These are phyloP conservation scores for Neonectria faginata DNA, from an alignment of 2,329 filamentous ascomycete genomes.

Conservation along the genomic window DNA sequence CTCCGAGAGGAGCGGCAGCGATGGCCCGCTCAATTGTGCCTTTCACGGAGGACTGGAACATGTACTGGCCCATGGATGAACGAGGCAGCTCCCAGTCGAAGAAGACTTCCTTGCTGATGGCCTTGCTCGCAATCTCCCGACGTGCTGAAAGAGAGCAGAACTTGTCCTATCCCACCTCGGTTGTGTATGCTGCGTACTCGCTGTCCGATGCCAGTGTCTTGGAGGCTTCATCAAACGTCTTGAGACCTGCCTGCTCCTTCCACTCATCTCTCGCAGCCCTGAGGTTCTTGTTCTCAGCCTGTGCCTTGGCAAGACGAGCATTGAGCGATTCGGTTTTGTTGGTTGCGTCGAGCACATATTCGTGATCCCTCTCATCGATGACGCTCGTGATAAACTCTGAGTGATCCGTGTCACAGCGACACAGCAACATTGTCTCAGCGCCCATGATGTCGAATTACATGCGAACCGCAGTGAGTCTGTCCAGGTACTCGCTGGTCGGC, in stretches of 20 bases:
- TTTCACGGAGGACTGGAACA: slow-evolving; percentile 48
- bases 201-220: slow-evolving; percentile 40
- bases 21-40: slow-evolving; percentile 50
- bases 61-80: slow-evolving; percentile 50
- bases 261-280: slow-evolving; percentile 47
- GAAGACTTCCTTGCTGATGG: slow-evolving; percentile 41
- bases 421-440: slow-evolving; percentile 53
- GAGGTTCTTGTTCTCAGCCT: slow-evolving; percentile 43
- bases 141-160: slow-evolving; percentile 29
- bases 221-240: slow-evolving; percentile 52
- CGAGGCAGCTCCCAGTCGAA: slow-evolving; percentile 53
- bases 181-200: slow-evolving; percentile 44
- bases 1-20: slow-evolving; percentile 51
- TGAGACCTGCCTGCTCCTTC: slow-evolving; percentile 47
- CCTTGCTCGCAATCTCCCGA: slow-evolving; percentile 38
- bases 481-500: slow-evolving; percentile 54
- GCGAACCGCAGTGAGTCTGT: slow-evolving; percentile 50
- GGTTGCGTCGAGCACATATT: slow-evolving; percentile 54
- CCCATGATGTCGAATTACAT: slow-evolving; percentile 57
- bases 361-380: slow-evolving; percentile 53
- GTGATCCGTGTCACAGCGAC: slow-evolving; percentile 53
- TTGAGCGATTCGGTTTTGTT: slow-evolving; percentile 35
- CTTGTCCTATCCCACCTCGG: slow-evolving; percentile 15
- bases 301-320: slow-evolving; percentile 7
- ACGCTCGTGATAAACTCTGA: slow-evolving; percentile 54